Base-by-base conservation (phyloP, 2,329 filamentous ascomycete genomes). In the Zymoseptoria passerinii region DNA sequence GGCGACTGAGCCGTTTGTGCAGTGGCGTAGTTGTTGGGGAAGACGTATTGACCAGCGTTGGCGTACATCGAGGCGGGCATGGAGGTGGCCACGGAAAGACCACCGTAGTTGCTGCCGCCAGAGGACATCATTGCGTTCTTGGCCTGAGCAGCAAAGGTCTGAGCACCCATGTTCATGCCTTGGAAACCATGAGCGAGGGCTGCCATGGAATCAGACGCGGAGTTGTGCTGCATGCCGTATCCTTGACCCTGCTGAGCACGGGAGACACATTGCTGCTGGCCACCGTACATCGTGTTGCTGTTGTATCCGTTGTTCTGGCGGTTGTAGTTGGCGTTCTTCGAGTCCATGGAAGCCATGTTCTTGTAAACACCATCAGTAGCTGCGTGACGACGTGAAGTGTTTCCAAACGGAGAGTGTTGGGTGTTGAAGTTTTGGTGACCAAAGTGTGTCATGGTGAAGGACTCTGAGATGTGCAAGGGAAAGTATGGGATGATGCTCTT, bases 151-250 rank as follows among this genome's bases (percentile, higher is more conserved):
- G 69, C 68, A 65, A 71, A 74, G 57, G 69, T 62, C 52, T 66
- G 64, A 60, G 67, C 67, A 51, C 66, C 65, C 63, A 75, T 62
- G 64, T 70, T 73, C 69, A 75, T 72, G 65, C 71, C 72, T 70
- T 73, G 72, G 56, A 75, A 73, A 60, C 66, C 64, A 68, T 74
- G 71, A 71, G 73, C 65, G 60, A 75, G 66, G 51, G 70, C 66
- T 27, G 70, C 66, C 65, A 75, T 69, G 54, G 64, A 59, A 54
- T 70, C 70, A 61, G 66, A 61, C 59, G 59, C 61, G 53, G 64
- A 63, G 60, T 65, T 65, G 52, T 67, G 66, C 56, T 70, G 67
- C 67, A 70, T 70, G 67, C 67, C 68, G 65, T 73, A 73, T 52
- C 59, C 63, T 60, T 71, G 70, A 56, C 65, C 65, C 56, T 63